Evolutionary conservation across 1,139 yeast species (phyloP).

Genomic region (Geotrichum europaeum): DNA sequence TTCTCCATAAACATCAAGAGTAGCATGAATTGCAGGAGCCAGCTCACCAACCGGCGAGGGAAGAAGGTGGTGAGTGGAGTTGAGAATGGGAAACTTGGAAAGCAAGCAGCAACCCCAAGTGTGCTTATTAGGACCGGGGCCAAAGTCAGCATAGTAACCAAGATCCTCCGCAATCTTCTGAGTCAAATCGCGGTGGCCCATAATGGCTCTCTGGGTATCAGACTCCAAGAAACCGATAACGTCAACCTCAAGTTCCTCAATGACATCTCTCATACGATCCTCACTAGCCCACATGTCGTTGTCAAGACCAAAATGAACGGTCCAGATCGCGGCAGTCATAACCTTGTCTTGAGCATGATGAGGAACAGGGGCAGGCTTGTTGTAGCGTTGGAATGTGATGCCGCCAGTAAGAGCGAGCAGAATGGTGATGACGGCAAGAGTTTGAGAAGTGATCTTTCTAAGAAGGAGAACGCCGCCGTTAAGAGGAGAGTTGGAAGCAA

Average conservation of each 20-base stretch:
- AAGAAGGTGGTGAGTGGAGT: conserved; percentile 81
- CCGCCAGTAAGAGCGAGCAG: conserved; percentile 34
- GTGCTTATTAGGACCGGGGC: conserved; percentile 97
- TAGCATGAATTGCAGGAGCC: conserved; percentile 97
- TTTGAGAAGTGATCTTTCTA: conserved; percentile 28
- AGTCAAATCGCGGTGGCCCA: conserved; percentile 92
- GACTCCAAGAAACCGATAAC: conserved; percentile 86
- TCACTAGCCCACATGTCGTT: conserved; percentile 99
- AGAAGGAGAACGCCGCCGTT: conserved; percentile 23
- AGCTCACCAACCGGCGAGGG: conserved; percentile 97
- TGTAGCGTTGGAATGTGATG: conserved; percentile 55
- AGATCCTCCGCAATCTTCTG: conserved; percentile 88
- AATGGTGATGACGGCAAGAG: conserved; percentile 27
- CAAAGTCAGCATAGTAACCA: conserved; percentile 91
- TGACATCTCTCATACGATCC: conserved; percentile 76
- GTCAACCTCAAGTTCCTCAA: conserved; percentile 81
- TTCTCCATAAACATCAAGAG: conserved; percentile 84
- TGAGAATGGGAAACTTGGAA: conserved; percentile 87
- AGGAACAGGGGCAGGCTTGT: conserved; percentile 56
- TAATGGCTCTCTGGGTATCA: conserved; percentile 88
- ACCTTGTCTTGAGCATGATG: conserved; percentile 69
- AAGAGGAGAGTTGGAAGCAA: conserved; percentile 12
- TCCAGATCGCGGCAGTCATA: conserved; percentile 96
- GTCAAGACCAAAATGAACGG: conserved; percentile 93
- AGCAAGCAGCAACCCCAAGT: conserved; percentile 96